Conservation (phyloP, 2,329 filamentous ascomycete species). For the Coleophoma eucalyptorum region DNA sequence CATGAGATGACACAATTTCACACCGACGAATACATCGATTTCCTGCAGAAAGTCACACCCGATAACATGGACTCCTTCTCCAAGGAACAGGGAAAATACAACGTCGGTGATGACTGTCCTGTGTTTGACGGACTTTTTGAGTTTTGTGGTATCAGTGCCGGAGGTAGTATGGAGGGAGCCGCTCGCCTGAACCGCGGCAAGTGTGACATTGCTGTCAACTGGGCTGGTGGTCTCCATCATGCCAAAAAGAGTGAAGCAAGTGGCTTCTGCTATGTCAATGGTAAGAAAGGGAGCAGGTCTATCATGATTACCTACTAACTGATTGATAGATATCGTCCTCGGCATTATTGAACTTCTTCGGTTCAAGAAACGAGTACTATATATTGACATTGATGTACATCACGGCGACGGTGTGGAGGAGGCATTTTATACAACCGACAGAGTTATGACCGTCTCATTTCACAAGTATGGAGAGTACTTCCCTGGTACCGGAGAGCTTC, state of each 20-base stretch:
- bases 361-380: constrained; percentile 90
- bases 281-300: constrained; percentile 43
- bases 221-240: constrained; percentile 95
- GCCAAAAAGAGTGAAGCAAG: constrained; percentile 95
- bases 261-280: constrained; percentile 98
- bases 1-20: constrained; percentile 95
- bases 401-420: constrained; percentile 92
- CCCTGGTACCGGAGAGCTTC: constrained; percentile 82
- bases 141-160: constrained; percentile 92
- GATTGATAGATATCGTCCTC: constrained; percentile 82
- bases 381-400: constrained; percentile 95
- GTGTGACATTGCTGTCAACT: constrained; percentile 96
- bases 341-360: constrained; percentile 89
- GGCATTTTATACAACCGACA: constrained; percentile 88
- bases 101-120: constrained; percentile 94
- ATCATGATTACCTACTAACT: constrained; percentile 23
- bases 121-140: constrained; percentile 98
- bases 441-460: constrained; percentile 89
- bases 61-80: constrained; percentile 96
- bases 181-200: constrained; percentile 85
- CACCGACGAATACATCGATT: constrained; percentile 92
- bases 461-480: constrained; percentile 98
- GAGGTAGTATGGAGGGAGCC: constrained; percentile 90
- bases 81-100: constrained; percentile 90
- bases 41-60: constrained; percentile 89